Evolutionary conservation across 345 rosid species (phyloP), one percentile per base, ranked within the genome.

Genomic region (Bretschneidera sinensis): DNA sequence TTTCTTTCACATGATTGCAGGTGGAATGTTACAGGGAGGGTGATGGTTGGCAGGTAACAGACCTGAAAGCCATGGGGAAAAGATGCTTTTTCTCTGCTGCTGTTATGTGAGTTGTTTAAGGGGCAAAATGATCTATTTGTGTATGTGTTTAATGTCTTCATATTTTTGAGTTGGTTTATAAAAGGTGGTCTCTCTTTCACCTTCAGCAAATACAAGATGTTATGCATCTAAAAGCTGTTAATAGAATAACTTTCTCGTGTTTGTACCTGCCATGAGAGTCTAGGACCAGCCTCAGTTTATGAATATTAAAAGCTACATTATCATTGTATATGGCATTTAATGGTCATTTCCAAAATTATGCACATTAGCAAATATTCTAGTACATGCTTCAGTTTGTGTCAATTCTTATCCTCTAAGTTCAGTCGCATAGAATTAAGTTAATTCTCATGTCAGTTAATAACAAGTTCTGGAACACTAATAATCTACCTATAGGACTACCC

Each of bases 1-100:
- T 54, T 33, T 65, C 48, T 20, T 21, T 17, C 14, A 35, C 19
- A 0, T 1, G 22, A 21, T 33, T 21, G 21, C 69, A 75, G 83
- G 80, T 69, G 43, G 80, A 79, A 60, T 50, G 59, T 15, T 72
- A 59, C 75, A 70, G 43, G 58, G 71, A 63, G n/a, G 68, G 66
- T 43, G 56, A 20, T 23, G 75, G 75, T 14, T 79, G 83, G 83
- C 56, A 47, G 68, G 66, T 28, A 48, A 72, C 55, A 13, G 33
- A 35, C 48, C 60, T 71, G 47, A 72, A 56, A 21, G 78, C 73
- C 33, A 39, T 72, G 20, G 83, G 76, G 18, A 75, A 67, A 56
- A 66, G 80, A 57, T 56, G 66, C 70, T 75, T 50, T 69, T 66
- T 75, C 66, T 72, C 74, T 2, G 54, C 69, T 28, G 31, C 39